Percentiles rank a stretch among this genome's conserved stretches.
phyloP scores from a whole-genome alignment of 2,329 filamentous ascomycete genomes.

The Pleurostoma richardsiae region DNA sequence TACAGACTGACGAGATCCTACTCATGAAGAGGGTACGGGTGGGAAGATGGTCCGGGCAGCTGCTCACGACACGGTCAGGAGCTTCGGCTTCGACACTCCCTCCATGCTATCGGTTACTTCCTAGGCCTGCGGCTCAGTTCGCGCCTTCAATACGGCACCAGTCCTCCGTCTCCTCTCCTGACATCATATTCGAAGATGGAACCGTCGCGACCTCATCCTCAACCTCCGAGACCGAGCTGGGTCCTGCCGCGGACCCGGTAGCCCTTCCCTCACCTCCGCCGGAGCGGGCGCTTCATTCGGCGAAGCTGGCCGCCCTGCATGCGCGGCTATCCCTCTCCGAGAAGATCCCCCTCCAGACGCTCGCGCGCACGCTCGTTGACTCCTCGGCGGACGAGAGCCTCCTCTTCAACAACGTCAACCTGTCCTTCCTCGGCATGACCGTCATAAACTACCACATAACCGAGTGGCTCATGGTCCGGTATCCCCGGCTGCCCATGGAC shows the following conservation, averaged over 20 bases:
- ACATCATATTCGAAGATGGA: not conserved
- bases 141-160: slow-evolving; percentile 19
- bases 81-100: slow-evolving; percentile 19
- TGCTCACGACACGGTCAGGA: slow-evolving; percentile 45
- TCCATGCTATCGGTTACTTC: slow-evolving; percentile 5
- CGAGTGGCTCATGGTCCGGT: slow-evolving; percentile 83
- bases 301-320: slow-evolving; percentile 89
- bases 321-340: slow-evolving; percentile 78
- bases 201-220: not conserved
- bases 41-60: slow-evolving; percentile 55
- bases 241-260: slow-evolving; percentile 3
- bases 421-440: slow-evolving; percentile 75
- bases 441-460: slow-evolving; percentile 84
- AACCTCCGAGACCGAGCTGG: not conserved
- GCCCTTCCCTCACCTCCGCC: slow-evolving; percentile 63
- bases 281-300: slow-evolving; percentile 62
- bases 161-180: slow-evolving; percentile 18
- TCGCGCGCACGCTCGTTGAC: slow-evolving; percentile 82
- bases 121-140: slow-evolving; percentile 8
- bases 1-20: not conserved
- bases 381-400: slow-evolving; percentile 74
- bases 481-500: slow-evolving; percentile 84
- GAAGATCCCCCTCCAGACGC: slow-evolving; percentile 77
- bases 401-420: slow-evolving; percentile 82
- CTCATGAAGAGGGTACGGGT: slow-evolving; percentile 59